Base-by-base conservation (phyloP, 768 basidiomycete species). In the Kwoniella mangroviensis region DNA sequence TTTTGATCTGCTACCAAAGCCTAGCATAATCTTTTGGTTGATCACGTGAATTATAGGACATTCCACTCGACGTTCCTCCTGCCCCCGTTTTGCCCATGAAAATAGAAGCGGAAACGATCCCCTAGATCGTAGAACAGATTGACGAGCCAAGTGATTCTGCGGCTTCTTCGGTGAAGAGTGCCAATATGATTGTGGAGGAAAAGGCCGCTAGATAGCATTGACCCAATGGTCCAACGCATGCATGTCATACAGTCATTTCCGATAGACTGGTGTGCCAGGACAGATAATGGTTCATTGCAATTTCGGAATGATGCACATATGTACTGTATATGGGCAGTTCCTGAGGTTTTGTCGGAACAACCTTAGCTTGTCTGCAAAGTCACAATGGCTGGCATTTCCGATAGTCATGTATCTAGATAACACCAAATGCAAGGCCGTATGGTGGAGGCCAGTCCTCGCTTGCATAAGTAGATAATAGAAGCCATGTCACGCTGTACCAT, bases 41-140 rank as follows among this genome's bases (percentile, higher is more conserved):
- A 24, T 34, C 21, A 57, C 4, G 34, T 57, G 22, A 55, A 26
- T 17, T n/a, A 61, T 49, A 61, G 59, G 59, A 61, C 42, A 28
- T 61, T 21, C 59, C 59, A 13, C 24, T 61, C 7, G 59, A 61
- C 21, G 54, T 12, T 21, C 15, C 54, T 49, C 45, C 45, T 49
- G 13, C 45, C 12, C 45, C 45, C 19, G 45, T 49, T 49, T 19
- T 49, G 45, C 45, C 45, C 12, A 49, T 10, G 15, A 49, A 49
- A 6, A 19, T 15, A 15, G 45, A 0, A 49, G 45, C 15, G 13
- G 45, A 49, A 49, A 19, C 12, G 6, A 49, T 49, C 13, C 45
- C 45, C 19, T 12, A 19, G 13, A 49, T 49, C 45, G 45, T 49
- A 49, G 45, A 49, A 7, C 45, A 49, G 45, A 49, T 17, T 19